phyloP scores from a whole-genome alignment of 305 asterid genomes.

The Fraxinus sp. region DNA sequence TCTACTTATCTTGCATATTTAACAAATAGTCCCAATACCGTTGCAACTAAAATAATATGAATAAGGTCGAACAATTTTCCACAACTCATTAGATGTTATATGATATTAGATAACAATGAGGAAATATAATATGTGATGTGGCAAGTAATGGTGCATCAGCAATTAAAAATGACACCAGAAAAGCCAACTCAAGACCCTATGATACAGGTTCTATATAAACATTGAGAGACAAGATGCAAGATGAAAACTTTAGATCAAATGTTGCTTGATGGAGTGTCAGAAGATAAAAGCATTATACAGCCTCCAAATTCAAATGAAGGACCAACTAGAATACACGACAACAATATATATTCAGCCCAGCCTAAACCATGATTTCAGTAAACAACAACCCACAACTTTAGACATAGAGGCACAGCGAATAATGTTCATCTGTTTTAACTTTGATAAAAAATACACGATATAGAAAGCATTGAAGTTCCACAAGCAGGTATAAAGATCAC shows the following conservation, averaged over 20 bases:
- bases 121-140: neutral
- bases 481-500: neutral
- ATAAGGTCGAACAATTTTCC: neutral
- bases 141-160: neutral
- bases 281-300: neutral
- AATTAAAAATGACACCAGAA: neutral
- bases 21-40: neutral
- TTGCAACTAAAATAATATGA: neutral
- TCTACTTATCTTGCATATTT: neutral
- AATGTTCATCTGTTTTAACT: neutral
- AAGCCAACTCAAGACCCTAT: neutral
- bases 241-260: neutral
- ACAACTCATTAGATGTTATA: neutral
- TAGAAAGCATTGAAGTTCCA: neutral
- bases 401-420: neutral
- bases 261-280: neutral
- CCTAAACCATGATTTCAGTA: conserved; percentile 4
- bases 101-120: neutral
- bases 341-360: neutral
- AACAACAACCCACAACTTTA: neutral
- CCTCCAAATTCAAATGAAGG: neutral
- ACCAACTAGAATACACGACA: neutral
- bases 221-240: neutral
- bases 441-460: neutral
- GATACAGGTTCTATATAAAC: neutral